These are phyloP conservation scores for Deuterostichococcus epilithicus DNA, from an alignment of 139 green algal species.

Conservation along the genomic window DNA sequence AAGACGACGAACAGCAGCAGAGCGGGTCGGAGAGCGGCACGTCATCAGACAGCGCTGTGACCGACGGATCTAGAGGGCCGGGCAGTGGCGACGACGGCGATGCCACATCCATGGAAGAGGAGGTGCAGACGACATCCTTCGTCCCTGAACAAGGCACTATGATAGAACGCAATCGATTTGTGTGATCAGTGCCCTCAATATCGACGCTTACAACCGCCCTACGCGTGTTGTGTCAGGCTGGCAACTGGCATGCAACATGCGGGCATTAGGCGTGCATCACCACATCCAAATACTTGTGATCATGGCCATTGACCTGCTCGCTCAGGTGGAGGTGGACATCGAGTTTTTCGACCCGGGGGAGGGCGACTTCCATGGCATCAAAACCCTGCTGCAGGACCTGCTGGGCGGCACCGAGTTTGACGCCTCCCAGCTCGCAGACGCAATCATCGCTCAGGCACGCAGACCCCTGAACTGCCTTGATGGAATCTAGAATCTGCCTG, in stretches of 20 bases:
- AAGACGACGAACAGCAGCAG: not conserved
- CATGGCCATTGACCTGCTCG: too few relatives aligned
- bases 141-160: too few relatives aligned
- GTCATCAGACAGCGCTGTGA: not conserved
- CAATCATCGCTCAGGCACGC: slow-evolving; percentile 65
- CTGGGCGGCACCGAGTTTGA: slow-evolving; percentile 72
- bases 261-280: too few relatives aligned
- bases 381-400: slow-evolving; percentile 69
- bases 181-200: too few relatives aligned
- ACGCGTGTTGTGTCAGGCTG: too few relatives aligned
- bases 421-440: slow-evolving; percentile 63
- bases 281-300: too few relatives aligned
- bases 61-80: not conserved
- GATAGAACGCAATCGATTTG: too few relatives aligned
- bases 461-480: not conserved
- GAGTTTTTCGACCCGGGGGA: slow-evolving; percentile 84
- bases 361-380: slow-evolving; percentile 84
- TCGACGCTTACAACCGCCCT: too few relatives aligned
- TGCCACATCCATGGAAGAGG: not conserved
- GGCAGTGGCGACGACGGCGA: not conserved
- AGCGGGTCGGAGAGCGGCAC: not conserved
- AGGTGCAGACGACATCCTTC: too few relatives aligned
- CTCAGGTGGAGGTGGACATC: slow-evolving; percentile 74
- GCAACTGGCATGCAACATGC: too few relatives aligned
- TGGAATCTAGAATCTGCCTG: too few relatives aligned